phyloP scores from a whole-genome alignment of 805 yeast species.

The Cyberlindnera xishuangbannaensis region DNA sequence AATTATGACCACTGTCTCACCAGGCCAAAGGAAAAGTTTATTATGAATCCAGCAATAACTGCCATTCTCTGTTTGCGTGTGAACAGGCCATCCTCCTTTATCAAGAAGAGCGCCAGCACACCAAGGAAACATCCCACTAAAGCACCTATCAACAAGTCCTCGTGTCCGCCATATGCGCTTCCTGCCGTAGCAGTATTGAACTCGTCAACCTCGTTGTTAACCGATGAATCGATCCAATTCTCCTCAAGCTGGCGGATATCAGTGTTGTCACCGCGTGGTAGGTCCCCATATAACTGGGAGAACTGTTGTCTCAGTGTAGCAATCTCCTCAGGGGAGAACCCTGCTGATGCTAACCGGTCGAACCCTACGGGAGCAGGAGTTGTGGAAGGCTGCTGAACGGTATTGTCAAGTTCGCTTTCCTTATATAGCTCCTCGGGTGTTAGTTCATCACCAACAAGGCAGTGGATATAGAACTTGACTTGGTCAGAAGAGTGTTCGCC shows the following conservation, averaged over 20 bases:
- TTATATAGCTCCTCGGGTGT: conserved; percentile 47
- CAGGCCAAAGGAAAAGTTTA: conserved; percentile 65
- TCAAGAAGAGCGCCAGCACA: conserved; percentile 56
- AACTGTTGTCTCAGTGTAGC: conserved; percentile 70
- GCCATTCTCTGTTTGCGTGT: conserved; percentile 61
- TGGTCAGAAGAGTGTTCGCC: conserved; percentile 4
- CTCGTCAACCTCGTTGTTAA: conserved; percentile 38
- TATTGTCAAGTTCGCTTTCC: conserved; percentile 53
- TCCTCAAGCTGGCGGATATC: conserved; percentile 71
- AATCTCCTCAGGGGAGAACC: conserved; percentile 76
- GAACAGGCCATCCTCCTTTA: conserved; percentile 56
- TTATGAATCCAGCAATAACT: conserved; percentile 60
- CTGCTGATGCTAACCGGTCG: conserved; percentile 76
- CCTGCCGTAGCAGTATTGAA: conserved; percentile 40
- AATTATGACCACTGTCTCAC: conserved; percentile 31
- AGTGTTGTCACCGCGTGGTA: conserved; percentile 27
- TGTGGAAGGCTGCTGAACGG: conserved; percentile 45
- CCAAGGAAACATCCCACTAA: conserved; percentile 75
- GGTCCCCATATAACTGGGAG: conserved; percentile 55
- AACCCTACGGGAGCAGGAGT: conserved; percentile 76
- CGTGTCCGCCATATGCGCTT: conserved; percentile 43
- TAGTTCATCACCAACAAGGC: conserved; percentile 67
- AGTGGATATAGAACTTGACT: conserved; percentile 59
- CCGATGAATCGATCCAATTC: conserved; percentile 81
- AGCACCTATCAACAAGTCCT: conserved; percentile 65